phyloP scores from a whole-genome alignment of 2,329 filamentous ascomycete species.

The Graphium sp. region DNA sequence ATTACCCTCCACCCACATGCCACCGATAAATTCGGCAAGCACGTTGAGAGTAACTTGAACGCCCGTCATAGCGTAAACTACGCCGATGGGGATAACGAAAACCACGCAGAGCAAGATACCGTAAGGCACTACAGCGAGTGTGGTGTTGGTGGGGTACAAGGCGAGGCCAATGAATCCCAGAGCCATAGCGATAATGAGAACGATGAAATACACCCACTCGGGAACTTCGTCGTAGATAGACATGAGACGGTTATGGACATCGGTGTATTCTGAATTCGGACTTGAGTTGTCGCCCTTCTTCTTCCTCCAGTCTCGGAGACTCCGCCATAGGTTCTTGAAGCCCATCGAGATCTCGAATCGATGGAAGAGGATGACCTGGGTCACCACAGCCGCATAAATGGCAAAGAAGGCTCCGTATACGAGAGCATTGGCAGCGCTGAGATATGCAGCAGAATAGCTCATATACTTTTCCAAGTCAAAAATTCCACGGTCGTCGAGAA shows the following conservation, averaged over 20 bases:
- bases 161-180: slow-evolving; percentile 28
- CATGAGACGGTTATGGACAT: slow-evolving; percentile 32
- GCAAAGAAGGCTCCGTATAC: slow-evolving; percentile 40
- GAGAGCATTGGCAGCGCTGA: slow-evolving; percentile 29
- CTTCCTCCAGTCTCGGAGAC: slow-evolving; percentile 24
- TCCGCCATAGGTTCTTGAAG: slow-evolving; percentile 26
- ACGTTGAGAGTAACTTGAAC: slow-evolving; percentile 34
- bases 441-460: slow-evolving; percentile 31
- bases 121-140: slow-evolving; percentile 31
- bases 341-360: slow-evolving; percentile 30
- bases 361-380: slow-evolving; percentile 33
- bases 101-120: slow-evolving; percentile 29
- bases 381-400: slow-evolving; percentile 32
- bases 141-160: slow-evolving; percentile 31
- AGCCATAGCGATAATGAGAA: slow-evolving; percentile 23
- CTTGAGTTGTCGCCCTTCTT: slow-evolving; percentile 16
- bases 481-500: slow-evolving; percentile 22
- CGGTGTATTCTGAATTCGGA: too few species aligned
- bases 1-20: slow-evolving; percentile 30
- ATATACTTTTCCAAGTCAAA: slow-evolving; percentile 28
- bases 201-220: slow-evolving; percentile 34
- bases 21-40: slow-evolving; percentile 34
- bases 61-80: slow-evolving; percentile 35
- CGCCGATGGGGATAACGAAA: slow-evolving; percentile 33
- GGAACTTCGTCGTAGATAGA: slow-evolving; percentile 27